Evolutionary conservation across 2,329 filamentous ascomycete genomes (phyloP), one percentile per base, ranked within the genome.

Genomic region (Cladosporium halotolerans): DNA sequence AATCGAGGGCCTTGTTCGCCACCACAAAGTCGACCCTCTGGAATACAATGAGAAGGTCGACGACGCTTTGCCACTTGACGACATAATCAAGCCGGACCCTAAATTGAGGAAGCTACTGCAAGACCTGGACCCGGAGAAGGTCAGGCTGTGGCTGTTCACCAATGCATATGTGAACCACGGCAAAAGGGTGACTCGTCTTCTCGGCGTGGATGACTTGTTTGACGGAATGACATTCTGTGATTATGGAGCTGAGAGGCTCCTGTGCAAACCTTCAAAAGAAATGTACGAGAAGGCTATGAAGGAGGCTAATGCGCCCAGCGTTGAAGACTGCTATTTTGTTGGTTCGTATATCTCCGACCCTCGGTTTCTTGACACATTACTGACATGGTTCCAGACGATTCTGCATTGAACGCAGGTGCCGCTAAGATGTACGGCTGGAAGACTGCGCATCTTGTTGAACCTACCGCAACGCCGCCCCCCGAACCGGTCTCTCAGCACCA

Each of bases 171-270:
- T 95, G 59, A 97, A 79, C 33, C 93, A 99, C 65, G 93, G 83
- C 32, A 84, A 82, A 65, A 76, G 90, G 40, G 93, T 99, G 0
- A 83, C 96, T 10, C 83, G 79, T 56, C 74, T 99, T 16, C 76
- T 99, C 2, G 84, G 81, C 2, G 76, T 99, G 19, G 90, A 95
- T 1, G 89, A 96, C 67, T 73, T 92, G 23, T 99, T 99, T 66
- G 92, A 97, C 58, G 93, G 93, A 7, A 82, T 97, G 57, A 99
- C 93, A 0, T 99, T 83, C 70, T 99, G 95, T 67, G 89, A 99
- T 70, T 99, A 99, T 71, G 79, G 76, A 9, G 73, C 79, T 13
- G 74, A 81, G 40, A 85, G 82, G 5, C 78, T 99, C 57, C 72
- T 95, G 44, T 96, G 93, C 75, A 99, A 99, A 70, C 93, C 93